Percentiles rank a stretch among this genome's conserved stretches.
Evolutionary conservation across 306 rosid species (phyloP).

Genomic region (Trifolium subterraneum): DNA sequence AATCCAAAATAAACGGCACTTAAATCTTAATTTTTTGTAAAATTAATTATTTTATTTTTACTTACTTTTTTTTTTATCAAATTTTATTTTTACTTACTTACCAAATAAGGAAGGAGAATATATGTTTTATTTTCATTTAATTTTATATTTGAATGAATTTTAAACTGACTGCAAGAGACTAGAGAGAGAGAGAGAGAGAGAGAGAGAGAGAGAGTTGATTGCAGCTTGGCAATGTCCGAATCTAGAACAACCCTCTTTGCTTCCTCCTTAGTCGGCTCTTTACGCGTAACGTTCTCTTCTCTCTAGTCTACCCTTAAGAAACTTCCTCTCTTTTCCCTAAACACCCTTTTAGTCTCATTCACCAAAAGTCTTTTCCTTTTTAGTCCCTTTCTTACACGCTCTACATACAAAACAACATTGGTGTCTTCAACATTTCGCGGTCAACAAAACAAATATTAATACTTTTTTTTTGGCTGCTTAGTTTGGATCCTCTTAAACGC

Average conservation of each 20-base stretch:
- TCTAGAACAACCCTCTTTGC: slow-evolving; percentile 19
- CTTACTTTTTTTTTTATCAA: too few species aligned
- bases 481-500: slow-evolving; percentile 64
- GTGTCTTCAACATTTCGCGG: slow-evolving; percentile 38
- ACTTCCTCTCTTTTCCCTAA: slow-evolving; percentile 20
- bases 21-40: too few species aligned
- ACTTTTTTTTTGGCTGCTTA: slow-evolving; percentile 39
- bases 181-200: not conserved
- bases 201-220: slow-evolving; percentile 9
- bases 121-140: not conserved
- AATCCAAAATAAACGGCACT: too few species aligned
- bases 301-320: slow-evolving; percentile 37
- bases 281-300: slow-evolving; percentile 37
- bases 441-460: slow-evolving; percentile 48
- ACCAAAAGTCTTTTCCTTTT: slow-evolving; percentile 27
- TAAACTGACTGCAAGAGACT: not conserved
- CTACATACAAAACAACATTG: not conserved
- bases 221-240: slow-evolving; percentile 35
- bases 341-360: not conserved
- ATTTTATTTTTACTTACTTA: too few species aligned
- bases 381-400: not conserved
- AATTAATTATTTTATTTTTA: too few species aligned
- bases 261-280: slow-evolving; percentile 33
- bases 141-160: not conserved
- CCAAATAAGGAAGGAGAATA: too few species aligned